These are phyloP conservation scores for Arthrobotrys conoides DNA, from an alignment of 2,329 filamentous ascomycete species.

Conservation along the genomic window DNA sequence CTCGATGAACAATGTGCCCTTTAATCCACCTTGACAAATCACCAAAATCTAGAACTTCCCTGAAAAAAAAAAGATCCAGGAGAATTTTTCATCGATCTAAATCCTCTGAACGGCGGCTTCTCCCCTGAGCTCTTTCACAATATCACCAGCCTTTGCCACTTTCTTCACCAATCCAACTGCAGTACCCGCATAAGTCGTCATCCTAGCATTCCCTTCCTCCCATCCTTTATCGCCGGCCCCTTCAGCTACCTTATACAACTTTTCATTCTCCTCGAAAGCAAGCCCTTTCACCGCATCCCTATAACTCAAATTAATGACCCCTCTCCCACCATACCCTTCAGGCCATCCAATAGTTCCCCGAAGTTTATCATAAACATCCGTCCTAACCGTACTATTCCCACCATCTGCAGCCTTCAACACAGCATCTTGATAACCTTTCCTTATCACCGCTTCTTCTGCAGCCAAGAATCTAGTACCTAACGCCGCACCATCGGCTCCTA, in stretches of 20 bases:
- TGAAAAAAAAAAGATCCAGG: not conserved
- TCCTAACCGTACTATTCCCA: constrained; percentile 70
- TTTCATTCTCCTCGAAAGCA: constrained; percentile 67
- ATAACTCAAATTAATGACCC: constrained; percentile 73
- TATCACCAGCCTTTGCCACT: constrained; percentile 70
- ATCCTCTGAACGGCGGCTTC: constrained; percentile 61
- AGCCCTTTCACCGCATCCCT: constrained; percentile 67
- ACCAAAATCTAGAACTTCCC: constrained; percentile 5
- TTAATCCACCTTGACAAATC: constrained; percentile 3
- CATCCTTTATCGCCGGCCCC: constrained; percentile 70
- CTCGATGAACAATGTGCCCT: not conserved
- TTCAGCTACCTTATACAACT: constrained; percentile 70
- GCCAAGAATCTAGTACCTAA: constrained; percentile 71
- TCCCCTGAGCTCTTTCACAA: constrained; percentile 70
- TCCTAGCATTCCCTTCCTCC: constrained; percentile 65
- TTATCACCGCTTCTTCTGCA: constrained; percentile 68
- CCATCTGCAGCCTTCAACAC: constrained; percentile 70
- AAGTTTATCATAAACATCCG: constrained; percentile 71
- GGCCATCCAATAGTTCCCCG: constrained; percentile 75
- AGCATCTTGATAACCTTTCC: constrained; percentile 69
- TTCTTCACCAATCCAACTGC: constrained; percentile 74
- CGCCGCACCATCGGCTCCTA: constrained; percentile 68
- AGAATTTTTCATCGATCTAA: not conserved
- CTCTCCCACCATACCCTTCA: constrained; percentile 72
- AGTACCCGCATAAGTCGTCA: constrained; percentile 76